Evolutionary conservation across 768 basidiomycete genomes (phyloP).

Genomic region (Guyanaporus albipodus): DNA sequence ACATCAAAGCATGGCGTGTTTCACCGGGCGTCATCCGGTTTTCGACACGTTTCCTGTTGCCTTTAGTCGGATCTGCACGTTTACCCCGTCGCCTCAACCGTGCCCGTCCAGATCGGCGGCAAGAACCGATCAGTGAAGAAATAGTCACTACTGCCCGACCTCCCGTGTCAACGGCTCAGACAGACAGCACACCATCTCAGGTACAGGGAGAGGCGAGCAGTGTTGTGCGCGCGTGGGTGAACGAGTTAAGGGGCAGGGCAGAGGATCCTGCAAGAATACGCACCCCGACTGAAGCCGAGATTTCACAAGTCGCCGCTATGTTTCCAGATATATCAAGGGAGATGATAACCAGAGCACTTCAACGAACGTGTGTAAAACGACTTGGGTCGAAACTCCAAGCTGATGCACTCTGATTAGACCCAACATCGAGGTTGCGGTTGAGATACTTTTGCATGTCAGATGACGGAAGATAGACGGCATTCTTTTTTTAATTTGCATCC

Average conservation of each 20-base stretch:
- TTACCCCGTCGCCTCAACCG: slow-evolving; percentile 66
- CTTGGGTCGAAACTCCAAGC: background rate
- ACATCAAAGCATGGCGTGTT: slow-evolving; percentile 76
- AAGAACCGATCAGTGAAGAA: slow-evolving; percentile 46
- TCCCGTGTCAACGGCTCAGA: slow-evolving; percentile 23
- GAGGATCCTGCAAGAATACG: slow-evolving; percentile 58
- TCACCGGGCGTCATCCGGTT: slow-evolving; percentile 56
- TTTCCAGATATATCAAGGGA: slow-evolving; percentile 79
- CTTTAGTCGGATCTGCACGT: slow-evolving; percentile 62
- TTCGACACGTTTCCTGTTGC: slow-evolving; percentile 53
- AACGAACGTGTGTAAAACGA: slow-evolving; percentile 58
- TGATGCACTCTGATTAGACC: slow-evolving; percentile 40
- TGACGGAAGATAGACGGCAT: slow-evolving; percentile 3
- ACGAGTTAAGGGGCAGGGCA: slow-evolving; percentile 67
- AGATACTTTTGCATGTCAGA: slow-evolving; percentile 58
- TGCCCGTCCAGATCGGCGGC: slow-evolving; percentile 59
- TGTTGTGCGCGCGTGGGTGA: slow-evolving; percentile 75
- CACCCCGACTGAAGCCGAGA: slow-evolving; percentile 73
- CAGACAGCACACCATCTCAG: slow-evolving; percentile 17
- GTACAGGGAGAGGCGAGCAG: slow-evolving; percentile 30
- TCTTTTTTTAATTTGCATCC: background rate
- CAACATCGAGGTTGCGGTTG: slow-evolving; percentile 79
- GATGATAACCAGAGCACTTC: slow-evolving; percentile 69
- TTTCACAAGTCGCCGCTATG: slow-evolving; percentile 69
- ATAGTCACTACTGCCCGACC: slow-evolving; percentile 59